Percentiles rank a stretch among this genome's conserved stretches.
phyloP scores from a whole-genome alignment of 768 basidiomycete species.

The Leccinum pellstonianum region DNA sequence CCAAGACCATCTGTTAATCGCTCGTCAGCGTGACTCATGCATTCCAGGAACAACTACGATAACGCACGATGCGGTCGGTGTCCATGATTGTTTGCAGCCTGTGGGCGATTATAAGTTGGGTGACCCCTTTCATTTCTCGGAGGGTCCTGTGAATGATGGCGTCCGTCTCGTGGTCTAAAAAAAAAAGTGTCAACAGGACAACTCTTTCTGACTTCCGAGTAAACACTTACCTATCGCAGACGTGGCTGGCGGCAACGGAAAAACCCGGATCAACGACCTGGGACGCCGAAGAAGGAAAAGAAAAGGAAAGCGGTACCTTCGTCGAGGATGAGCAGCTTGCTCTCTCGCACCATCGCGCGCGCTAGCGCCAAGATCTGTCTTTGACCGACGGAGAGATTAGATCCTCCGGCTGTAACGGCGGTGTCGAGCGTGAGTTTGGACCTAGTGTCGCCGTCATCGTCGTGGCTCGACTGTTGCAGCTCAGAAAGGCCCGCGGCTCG shows the following conservation, averaged over 20 bases:
- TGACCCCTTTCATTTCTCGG: constrained; percentile 6
- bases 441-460: too few relatives aligned
- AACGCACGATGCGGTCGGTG: constrained; percentile 9
- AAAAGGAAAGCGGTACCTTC: constrained; percentile 26
- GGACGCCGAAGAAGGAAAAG: too few relatives aligned
- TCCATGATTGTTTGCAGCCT: constrained; percentile 12
- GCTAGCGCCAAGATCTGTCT: constrained; percentile 49
- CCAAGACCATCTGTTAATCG: constrained; percentile 8
- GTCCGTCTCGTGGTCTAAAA: constrained; percentile 10
- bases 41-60: too few relatives aligned
- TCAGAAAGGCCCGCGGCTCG: constrained; percentile 39
- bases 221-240: constrained; percentile 8
- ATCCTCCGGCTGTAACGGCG: constrained; percentile 37
- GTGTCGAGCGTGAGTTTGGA: constrained; percentile 42
- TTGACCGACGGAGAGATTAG: constrained; percentile 43
- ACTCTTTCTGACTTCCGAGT: too few relatives aligned
- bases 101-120: constrained; percentile 13
- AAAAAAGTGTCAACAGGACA: not conserved
- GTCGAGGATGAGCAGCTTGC: constrained; percentile 47
- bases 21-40: not conserved
- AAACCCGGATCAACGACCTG: not conserved
- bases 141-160: constrained; percentile 7
- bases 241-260: not conserved
- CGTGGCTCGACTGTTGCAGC: constrained; percentile 20
- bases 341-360: constrained; percentile 39